Evolutionary conservation across 2,329 filamentous ascomycete genomes (phyloP).

Genomic region (Calonectria naviculata): DNA sequence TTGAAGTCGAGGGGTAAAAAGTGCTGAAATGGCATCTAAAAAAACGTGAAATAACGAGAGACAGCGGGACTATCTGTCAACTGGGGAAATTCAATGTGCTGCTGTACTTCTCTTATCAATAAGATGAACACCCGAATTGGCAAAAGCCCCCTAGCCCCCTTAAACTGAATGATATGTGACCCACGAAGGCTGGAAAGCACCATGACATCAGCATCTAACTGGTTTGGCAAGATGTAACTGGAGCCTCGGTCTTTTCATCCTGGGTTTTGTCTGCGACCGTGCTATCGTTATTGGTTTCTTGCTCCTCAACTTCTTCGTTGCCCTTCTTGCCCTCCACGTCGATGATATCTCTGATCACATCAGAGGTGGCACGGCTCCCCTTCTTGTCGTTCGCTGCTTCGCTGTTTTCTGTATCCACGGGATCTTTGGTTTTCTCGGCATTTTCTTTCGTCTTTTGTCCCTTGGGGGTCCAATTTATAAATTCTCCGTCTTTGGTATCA

Average conservation of each 20-base stretch:
- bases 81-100: background rate
- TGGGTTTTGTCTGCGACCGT: background rate
- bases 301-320: background rate
- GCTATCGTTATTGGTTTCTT: background rate
- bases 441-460: background rate
- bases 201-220: background rate
- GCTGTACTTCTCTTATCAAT: background rate
- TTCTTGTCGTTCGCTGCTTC: background rate
- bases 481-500: background rate
- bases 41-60: background rate
- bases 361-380: background rate
- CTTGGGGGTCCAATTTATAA: background rate
- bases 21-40: background rate
- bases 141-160: too few relatives aligned
- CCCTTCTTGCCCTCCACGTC: background rate
- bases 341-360: conserved; percentile 1
- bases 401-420: background rate
- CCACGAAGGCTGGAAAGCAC: background rate
- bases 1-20: background rate
- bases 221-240: background rate
- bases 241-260: background rate
- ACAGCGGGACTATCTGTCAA: background rate
- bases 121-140: background rate
- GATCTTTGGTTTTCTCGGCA: background rate
- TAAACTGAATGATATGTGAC: background rate